Conservation (phyloP, 352 stramenopile species). For the Pythium phragmitis region DNA sequence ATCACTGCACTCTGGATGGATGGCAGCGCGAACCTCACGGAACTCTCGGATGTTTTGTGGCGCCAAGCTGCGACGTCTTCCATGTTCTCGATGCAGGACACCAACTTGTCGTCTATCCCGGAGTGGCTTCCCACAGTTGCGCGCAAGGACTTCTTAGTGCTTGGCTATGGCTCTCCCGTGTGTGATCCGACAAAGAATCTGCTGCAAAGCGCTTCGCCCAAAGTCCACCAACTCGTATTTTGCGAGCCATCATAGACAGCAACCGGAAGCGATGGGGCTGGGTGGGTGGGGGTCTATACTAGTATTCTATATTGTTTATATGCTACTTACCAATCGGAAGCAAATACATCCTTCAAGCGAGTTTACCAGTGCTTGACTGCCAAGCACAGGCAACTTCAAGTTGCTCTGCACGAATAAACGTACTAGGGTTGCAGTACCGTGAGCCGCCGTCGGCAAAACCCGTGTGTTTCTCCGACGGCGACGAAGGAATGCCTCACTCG, state of each 20-base stretch:
- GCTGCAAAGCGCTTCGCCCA: background rate
- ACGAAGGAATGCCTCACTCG: background rate
- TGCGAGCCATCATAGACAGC: background rate
- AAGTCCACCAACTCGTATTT: background rate
- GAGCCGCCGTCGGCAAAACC: background rate
- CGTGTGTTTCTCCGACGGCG: background rate
- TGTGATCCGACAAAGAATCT: constrained; percentile 5
- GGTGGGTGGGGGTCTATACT: too few species aligned
- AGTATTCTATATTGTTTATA: too few species aligned
- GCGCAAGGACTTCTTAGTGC: constrained; percentile 4
- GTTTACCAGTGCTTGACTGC: too few species aligned
- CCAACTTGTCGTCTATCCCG: constrained; percentile 11
- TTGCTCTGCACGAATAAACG: too few species aligned
- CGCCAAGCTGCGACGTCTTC: constrained; percentile 5
- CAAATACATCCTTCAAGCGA: too few species aligned
- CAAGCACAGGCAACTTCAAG: too few species aligned
- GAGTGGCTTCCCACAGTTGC: background rate
- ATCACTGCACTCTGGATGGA: constrained; percentile 19
- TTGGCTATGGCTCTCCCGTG: constrained; percentile 22
- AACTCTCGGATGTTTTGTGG: constrained; percentile 16
- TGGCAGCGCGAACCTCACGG: background rate
- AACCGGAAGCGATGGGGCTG: too few species aligned
- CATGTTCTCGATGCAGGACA: constrained; percentile 19
- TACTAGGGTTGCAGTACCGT: background rate
- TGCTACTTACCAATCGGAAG: too few species aligned